Evolutionary conservation across 2,329 filamentous ascomycete genomes (phyloP).

Genomic region (Amauroascus niger): DNA sequence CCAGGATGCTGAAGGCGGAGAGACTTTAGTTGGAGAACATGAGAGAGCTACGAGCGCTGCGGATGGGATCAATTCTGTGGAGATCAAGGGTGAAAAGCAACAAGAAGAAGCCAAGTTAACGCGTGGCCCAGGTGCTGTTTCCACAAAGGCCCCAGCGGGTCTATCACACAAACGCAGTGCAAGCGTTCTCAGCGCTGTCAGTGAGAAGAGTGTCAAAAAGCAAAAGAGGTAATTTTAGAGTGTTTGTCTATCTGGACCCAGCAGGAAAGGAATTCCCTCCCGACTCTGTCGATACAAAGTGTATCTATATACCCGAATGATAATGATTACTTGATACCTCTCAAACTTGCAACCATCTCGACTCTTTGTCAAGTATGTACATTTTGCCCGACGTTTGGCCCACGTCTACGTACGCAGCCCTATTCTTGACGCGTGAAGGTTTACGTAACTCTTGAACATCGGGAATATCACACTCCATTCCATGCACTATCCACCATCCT

Average conservation of each 20-base stretch:
- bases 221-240: slow-evolving; percentile 32
- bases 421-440: neutral
- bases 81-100: neutral
- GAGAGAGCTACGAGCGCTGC: slow-evolving; percentile 1
- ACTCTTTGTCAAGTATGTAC: neutral
- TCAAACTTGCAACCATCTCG: neutral
- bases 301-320: slow-evolving; percentile 11
- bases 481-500: slow-evolving; percentile 12
- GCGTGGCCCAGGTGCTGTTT: neutral
- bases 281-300: slow-evolving; percentile 4
- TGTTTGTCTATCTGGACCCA: neutral
- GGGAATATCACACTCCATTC: neutral
- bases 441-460: neutral
- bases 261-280: neutral
- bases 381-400: neutral
- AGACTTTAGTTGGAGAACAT: neutral
- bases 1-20: slow-evolving; percentile 20
- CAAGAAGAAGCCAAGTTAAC: slow-evolving; percentile 1
- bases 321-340: neutral
- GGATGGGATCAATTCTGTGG: slow-evolving; percentile 13
- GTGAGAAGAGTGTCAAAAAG: slow-evolving; percentile 50
- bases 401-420: neutral
- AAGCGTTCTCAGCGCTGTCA: slow-evolving; percentile 63
- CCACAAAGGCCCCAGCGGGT: slow-evolving; percentile 3
- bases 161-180: slow-evolving; percentile 64